Percentiles rank a stretch among this genome's conserved stretches.
Conservation (phyloP, 2,329 filamentous ascomycete genomes). For the Penicillium sp. region DNA sequence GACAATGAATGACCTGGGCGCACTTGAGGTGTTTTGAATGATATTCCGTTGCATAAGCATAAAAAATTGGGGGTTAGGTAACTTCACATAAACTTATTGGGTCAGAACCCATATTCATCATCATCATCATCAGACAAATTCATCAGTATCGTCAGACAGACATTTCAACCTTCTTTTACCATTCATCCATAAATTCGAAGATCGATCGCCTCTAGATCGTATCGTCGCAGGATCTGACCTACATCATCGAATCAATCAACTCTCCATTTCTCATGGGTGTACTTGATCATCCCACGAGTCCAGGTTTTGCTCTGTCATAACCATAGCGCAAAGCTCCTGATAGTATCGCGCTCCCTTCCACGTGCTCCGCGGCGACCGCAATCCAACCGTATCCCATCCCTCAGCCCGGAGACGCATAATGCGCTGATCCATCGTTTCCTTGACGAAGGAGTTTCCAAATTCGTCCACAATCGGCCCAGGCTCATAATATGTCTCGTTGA, state of each 20-base stretch:
- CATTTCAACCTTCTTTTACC: background rate
- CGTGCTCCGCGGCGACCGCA: slow-evolving; percentile 29
- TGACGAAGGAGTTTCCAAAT: slow-evolving; percentile 19
- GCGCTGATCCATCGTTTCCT: slow-evolving; percentile 36
- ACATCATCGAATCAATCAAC: background rate
- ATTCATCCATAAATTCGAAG: background rate
- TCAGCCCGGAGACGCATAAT: slow-evolving; percentile 36
- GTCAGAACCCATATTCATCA: background rate
- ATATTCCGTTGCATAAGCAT: background rate
- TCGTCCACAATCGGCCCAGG: slow-evolving; percentile 8
- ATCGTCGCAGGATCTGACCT: background rate
- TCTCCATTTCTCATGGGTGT: background rate
- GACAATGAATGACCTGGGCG: background rate
- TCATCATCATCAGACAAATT: background rate
- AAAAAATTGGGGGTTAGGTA: background rate
- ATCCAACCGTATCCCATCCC: slow-evolving; percentile 40
- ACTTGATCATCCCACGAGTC: background rate
- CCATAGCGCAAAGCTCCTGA: slow-evolving; percentile 34
- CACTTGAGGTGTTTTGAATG: background rate
- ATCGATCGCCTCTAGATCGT: background rate
- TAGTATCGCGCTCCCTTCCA: slow-evolving; percentile 43
- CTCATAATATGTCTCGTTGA: slow-evolving; percentile 3
- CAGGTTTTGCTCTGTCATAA: slow-evolving; percentile 37
- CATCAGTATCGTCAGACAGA: background rate
- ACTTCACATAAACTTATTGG: background rate